Evolutionary conservation across 2,329 filamentous ascomycete species (phyloP).

Genomic region (Aspergillus fumigatus): DNA sequence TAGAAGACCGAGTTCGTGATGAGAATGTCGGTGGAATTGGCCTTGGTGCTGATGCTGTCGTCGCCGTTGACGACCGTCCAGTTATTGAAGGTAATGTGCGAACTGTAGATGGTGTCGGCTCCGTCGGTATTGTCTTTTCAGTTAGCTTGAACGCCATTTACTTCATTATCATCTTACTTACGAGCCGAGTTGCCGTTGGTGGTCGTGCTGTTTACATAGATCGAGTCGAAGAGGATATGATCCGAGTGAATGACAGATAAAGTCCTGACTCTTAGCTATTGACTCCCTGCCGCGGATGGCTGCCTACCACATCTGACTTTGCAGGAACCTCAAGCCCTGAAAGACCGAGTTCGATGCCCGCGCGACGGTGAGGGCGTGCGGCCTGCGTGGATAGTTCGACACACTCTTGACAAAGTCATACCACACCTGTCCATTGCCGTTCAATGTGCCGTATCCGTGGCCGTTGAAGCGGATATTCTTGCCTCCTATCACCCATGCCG

Average conservation of each 20-base stretch:
- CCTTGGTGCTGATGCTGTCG: constrained; percentile 52
- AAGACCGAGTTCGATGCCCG: constrained; percentile 15
- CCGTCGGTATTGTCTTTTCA: constrained; percentile 41
- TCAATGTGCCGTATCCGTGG: constrained; percentile 45
- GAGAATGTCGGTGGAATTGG: constrained; percentile 52
- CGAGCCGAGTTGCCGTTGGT: background rate
- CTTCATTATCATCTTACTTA: background rate
- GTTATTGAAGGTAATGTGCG: constrained; percentile 48
- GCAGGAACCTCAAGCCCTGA: constrained; percentile 30
- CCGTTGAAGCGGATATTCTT: constrained; percentile 47
- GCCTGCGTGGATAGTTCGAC: constrained; percentile 29
- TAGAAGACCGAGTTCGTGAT: constrained; percentile 49
- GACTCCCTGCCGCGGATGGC: background rate
- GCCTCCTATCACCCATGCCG: constrained; percentile 50
- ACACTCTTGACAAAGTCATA: constrained; percentile 26
- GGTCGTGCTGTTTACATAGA: constrained; percentile 48
- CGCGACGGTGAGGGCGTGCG: constrained; percentile 24
- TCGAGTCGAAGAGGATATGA: constrained; percentile 46
- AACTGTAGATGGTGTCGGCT: constrained; percentile 51
- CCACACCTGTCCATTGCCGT: constrained; percentile 46
- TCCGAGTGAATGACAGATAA: constrained; percentile 50
- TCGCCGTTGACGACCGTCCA: constrained; percentile 52
- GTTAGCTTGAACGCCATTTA: background rate
- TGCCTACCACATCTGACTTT: constrained; percentile 56
- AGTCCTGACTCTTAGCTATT: constrained; percentile 28